A percentile compares a stretch with the other conserved stretches of the same genome.
These are phyloP conservation scores for Nothomitra cinnamomea DNA, from an alignment of 2,329 filamentous ascomycete species.

Conservation along the genomic window DNA sequence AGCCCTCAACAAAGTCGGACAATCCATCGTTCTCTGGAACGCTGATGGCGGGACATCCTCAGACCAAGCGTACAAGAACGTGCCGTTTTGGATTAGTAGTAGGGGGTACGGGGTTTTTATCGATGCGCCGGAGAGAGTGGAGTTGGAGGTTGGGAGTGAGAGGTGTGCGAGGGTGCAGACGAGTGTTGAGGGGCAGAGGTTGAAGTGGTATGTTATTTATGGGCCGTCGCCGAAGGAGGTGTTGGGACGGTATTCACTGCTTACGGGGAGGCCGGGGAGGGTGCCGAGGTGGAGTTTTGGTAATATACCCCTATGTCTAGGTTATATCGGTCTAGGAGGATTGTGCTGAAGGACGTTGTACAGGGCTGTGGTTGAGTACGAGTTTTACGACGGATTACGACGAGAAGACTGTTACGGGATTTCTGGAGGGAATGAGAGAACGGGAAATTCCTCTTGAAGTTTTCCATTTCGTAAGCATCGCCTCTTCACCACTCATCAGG, in stretches of 20 bases:
- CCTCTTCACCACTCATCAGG: too few relatives aligned
- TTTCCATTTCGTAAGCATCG: conserved; percentile 42
- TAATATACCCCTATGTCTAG: too few relatives aligned
- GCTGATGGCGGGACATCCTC: conserved; percentile 48
- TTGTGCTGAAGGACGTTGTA: too few relatives aligned
- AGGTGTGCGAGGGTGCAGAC: conserved; percentile 54
- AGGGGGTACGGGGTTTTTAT: conserved; percentile 65
- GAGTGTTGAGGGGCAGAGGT: conserved; percentile 46
- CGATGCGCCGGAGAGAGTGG: conserved; percentile 50
- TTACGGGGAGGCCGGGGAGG: conserved; percentile 47
- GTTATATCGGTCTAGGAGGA: too few relatives aligned
- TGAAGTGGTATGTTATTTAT: conserved; percentile 61
- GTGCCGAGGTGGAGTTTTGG: conserved; percentile 58
- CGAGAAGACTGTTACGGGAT: conserved; percentile 48
- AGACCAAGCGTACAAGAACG: conserved; percentile 57
- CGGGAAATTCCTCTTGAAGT: conserved; percentile 50
- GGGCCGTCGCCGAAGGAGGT: conserved; percentile 57
- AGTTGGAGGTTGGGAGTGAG: conserved; percentile 59
- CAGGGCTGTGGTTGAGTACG: conserved; percentile 54
- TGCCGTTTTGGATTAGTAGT: conserved; percentile 52
- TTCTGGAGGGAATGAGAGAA: conserved; percentile 51
- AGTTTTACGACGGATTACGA: conserved; percentile 60
- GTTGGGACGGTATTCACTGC: conserved; percentile 44
- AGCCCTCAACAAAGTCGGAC: conserved; percentile 59
- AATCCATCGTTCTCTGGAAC: conserved; percentile 44